These are phyloP conservation scores for Pisolithus marmoratus DNA, from an alignment of 768 basidiomycete species.

Conservation along the genomic window DNA sequence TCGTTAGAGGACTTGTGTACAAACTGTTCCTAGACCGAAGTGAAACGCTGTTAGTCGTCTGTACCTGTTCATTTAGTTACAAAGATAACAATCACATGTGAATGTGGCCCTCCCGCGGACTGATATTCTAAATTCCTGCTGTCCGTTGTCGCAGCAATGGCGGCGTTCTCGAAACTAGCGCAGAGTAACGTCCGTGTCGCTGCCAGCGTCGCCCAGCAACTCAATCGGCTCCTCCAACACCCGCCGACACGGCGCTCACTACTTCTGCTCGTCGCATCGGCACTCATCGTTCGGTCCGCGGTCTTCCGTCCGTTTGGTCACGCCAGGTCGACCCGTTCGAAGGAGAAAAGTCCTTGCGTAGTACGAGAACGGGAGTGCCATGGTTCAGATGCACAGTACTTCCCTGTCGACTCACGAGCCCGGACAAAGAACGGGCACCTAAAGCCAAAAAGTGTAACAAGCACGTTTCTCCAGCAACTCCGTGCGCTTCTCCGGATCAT, in stretches of 20 bases:
- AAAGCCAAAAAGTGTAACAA: slow-evolving; percentile 61
- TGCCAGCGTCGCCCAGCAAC: background rate
- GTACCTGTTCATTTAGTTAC: too few relatives aligned
- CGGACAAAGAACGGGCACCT: slow-evolving; percentile 17
- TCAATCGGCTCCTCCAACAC: slow-evolving; percentile 5
- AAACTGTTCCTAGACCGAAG: too few relatives aligned
- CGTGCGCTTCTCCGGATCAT: slow-evolving; percentile 66
- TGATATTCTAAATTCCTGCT: background rate
- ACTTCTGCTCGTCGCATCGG: slow-evolving; percentile 37
- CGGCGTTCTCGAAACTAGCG: slow-evolving; percentile 4
- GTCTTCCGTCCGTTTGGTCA: slow-evolving; percentile 17
- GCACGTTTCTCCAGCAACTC: slow-evolving; percentile 66
- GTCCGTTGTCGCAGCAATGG: slow-evolving; percentile 1
- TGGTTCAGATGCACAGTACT: slow-evolving; percentile 47
- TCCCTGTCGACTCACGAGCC: slow-evolving; percentile 49
- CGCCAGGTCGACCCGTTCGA: slow-evolving; percentile 62
- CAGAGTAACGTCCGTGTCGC: background rate
- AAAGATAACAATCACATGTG: background rate
- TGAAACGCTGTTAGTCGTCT: too few relatives aligned
- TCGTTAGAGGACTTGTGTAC: background rate
- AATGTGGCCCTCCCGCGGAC: too few relatives aligned
- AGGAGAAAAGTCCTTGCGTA: slow-evolving; percentile 52
- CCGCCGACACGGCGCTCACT: slow-evolving; percentile 24
- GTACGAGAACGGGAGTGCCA: slow-evolving; percentile 56
- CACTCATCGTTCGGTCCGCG: slow-evolving; percentile 49